A percentile compares a stretch with the other conserved stretches of the same genome.
These are phyloP conservation scores for Chaetomiaceae sp. DNA, from an alignment of 2,329 filamentous ascomycete species.

Conservation along the genomic window DNA sequence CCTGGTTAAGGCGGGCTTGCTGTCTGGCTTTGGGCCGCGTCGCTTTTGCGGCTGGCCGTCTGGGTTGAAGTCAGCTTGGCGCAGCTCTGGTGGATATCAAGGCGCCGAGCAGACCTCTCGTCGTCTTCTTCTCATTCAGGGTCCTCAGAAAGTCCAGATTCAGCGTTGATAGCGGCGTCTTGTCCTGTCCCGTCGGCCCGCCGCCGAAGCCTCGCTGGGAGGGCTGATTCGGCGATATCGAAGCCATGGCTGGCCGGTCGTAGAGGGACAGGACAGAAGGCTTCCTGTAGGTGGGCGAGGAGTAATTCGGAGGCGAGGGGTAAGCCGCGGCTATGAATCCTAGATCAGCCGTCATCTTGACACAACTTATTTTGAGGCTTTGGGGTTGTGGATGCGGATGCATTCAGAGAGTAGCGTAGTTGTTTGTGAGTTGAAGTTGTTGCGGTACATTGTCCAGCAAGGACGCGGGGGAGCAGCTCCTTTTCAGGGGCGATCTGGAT, in stretches of 20 bases:
- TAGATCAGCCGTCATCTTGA: constrained; percentile 33
- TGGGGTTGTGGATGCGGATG: background rate
- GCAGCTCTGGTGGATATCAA: no score
- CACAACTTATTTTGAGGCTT: background rate
- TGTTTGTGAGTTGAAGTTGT: background rate
- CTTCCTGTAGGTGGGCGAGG: constrained; percentile 31
- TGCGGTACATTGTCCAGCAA: background rate
- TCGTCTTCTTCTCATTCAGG: constrained; percentile 68
- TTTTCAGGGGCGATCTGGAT: constrained; percentile 4
- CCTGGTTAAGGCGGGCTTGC: constrained; percentile 86
- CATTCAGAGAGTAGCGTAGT: background rate
- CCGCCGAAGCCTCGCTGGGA: constrained; percentile 25
- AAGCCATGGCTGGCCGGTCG: constrained; percentile 40
- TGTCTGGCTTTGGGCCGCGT: constrained; percentile 92
- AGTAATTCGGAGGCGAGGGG: constrained; percentile 35
- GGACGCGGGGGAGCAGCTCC: background rate
- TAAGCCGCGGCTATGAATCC: constrained; percentile 32
- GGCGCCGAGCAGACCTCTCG: constrained; percentile 54
- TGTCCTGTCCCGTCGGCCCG: constrained; percentile 33
- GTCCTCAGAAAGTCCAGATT: constrained; percentile 63
- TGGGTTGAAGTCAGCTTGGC: constrained; percentile 30
- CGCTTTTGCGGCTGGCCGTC: constrained; percentile 85
- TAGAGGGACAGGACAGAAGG: constrained; percentile 32
- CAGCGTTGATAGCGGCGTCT: constrained; percentile 40
- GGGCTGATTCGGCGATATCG: constrained; percentile 38